phyloP scores from a whole-genome alignment of 2,329 filamentous ascomycete species.

The Colletotrichum tropicale region DNA sequence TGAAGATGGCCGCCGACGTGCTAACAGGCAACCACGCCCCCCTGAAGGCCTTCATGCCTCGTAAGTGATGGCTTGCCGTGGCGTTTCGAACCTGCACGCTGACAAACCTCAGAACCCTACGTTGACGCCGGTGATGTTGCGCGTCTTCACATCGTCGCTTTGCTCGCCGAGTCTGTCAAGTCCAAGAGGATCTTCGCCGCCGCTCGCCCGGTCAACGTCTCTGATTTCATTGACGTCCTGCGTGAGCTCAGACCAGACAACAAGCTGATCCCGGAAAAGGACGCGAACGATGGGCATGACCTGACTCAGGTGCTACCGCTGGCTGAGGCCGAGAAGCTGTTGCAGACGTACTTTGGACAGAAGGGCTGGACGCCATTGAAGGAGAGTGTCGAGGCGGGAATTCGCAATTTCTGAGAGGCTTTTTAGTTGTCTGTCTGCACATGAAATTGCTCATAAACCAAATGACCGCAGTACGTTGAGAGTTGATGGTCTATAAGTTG shows the following conservation, averaged over 20 bases:
- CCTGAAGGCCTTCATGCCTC: not conserved
- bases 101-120: conserved; percentile 31
- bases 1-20: not conserved
- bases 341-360: conserved; percentile 15
- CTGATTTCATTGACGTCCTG: not conserved
- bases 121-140: conserved; percentile 54
- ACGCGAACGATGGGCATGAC: not conserved
- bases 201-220: conserved; percentile 30
- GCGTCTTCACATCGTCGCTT: conserved; percentile 55
- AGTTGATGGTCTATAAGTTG: not conserved
- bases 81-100: not conserved
- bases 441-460: not conserved
- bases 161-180: conserved; percentile 47
- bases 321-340: not conserved
- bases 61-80: not conserved
- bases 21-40: not conserved
- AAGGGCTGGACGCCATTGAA: conserved; percentile 5
- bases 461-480: not conserved
- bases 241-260: conserved; percentile 13
- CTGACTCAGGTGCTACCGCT: conserved; percentile 2
- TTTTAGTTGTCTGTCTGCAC: not conserved
- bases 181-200: conserved; percentile 60
- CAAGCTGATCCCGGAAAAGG: conserved; percentile 1
- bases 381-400: conserved; percentile 8
- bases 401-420: conserved; percentile 2